Conservation (phyloP, 2,329 filamentous ascomycete species). For the Colletotrichum scovillei region DNA sequence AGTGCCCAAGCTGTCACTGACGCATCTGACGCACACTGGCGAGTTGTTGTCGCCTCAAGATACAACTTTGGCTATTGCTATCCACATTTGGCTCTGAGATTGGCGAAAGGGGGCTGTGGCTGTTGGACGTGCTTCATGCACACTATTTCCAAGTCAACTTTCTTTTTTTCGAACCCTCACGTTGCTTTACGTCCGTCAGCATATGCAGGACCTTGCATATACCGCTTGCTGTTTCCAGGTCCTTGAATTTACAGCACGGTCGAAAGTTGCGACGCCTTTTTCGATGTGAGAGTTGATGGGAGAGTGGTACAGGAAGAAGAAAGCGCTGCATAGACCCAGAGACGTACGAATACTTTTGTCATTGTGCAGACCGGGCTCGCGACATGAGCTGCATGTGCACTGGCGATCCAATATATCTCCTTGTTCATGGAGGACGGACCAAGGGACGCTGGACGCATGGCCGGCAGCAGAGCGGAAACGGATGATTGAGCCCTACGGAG, state of each 20-base stretch:
- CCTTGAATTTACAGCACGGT: neutral
- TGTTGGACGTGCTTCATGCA: constrained; percentile 12
- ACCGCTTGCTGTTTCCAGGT: constrained; percentile 1
- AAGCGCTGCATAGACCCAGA: constrained; percentile 3
- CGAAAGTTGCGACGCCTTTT: constrained; percentile 5
- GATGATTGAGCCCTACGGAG: neutral
- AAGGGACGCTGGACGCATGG: neutral
- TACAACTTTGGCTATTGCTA: neutral
- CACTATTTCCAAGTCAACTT: neutral
- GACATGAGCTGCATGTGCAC: neutral
- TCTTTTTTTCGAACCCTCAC: constrained; percentile 6
- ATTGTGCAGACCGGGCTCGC: neutral
- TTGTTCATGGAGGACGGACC: neutral
- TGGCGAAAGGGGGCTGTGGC: constrained; percentile 18
- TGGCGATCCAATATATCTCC: constrained; percentile 4
- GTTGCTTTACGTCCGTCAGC: constrained; percentile 17
- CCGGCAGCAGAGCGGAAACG: constrained; percentile 19
- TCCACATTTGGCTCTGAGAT: neutral
- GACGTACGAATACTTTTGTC: neutral
- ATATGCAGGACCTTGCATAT: constrained; percentile 19
- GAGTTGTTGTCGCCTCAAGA: neutral
- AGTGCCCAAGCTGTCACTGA: neutral
- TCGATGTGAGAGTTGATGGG: constrained; percentile 8
- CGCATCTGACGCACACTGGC: constrained; percentile 15
- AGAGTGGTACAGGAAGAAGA: constrained; percentile 5